Base-by-base conservation (phyloP, 2,329 filamentous ascomycete genomes). In the Pyrenophora seminiperda region DNA sequence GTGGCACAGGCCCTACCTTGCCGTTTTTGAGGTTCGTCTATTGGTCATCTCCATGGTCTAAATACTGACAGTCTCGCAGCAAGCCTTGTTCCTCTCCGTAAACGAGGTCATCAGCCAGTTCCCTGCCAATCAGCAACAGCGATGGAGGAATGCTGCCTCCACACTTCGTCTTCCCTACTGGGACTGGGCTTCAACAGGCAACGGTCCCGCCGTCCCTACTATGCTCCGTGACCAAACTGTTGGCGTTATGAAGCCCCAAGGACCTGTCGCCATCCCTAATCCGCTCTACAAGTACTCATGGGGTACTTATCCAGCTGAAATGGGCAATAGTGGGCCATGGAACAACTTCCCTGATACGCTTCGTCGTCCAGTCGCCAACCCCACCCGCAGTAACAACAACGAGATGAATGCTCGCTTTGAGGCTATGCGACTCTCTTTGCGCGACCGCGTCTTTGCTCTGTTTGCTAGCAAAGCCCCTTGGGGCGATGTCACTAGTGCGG, bases 1-100 rank as follows among this genome's bases (percentile, higher is more conserved):
- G 31, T 95, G 91, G 91, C 91, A 96, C 77, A 83, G 91, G 41
- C 88, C 90, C 1, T 95, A 93, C 71, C 77, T 94, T 47, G 77
- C 82, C 7, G 73, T 87, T 7, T 84, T 76, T 56, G 79, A 88
- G 76, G 81, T 82, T 63, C 29, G 68, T 41, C 41, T 13, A 47
- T 10, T 3, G 11, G 14, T 40, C 5, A 9, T 4, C 5, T 13
- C 14, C 3, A 14, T 11, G 4, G 19, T 13, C 27, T 9, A 13
- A 20, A 6, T 10, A 24, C 15, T 47, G 9, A 53, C 46, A 45
- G n/a, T 17, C 7, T 3, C 20, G 27, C 56, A 77, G 75, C 77
- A 80, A 73, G 67, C 72, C 9, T 68, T 75, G 41, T 76, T 73
- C 59, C 56, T 65, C 24, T 65, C 72, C 52, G 71, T 79, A 19